Percentiles rank a stretch among this genome's conserved stretches.
Conservation (phyloP, 768 basidiomycete genomes). For the Boletus fagicola region DNA sequence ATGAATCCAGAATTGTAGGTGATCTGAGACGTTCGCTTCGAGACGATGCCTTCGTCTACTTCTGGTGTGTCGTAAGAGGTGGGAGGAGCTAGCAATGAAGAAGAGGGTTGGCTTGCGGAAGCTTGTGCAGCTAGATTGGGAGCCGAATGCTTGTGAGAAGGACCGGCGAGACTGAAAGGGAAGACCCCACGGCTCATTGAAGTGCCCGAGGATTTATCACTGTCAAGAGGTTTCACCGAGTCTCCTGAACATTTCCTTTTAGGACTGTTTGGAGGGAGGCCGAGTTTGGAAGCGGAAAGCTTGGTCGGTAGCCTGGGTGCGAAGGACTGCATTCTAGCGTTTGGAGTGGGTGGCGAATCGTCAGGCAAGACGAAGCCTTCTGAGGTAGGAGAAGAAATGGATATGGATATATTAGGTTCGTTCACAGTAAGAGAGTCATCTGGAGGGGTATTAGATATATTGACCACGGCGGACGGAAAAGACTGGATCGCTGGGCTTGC, state of each 20-base stretch:
- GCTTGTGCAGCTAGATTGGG: conserved; percentile 15
- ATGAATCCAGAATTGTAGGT: conserved; percentile 73
- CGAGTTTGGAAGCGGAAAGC: conserved; percentile 52
- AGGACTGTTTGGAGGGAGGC: conserved; percentile 47
- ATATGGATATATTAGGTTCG: conserved; percentile 44
- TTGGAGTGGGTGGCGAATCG: conserved; percentile 43
- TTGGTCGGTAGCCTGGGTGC: conserved; percentile 72
- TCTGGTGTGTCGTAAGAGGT: conserved; percentile 42
- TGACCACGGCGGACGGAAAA: conserved; percentile 37
- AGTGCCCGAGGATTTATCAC: conserved; percentile 17
- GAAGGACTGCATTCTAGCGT: conserved; percentile 66
- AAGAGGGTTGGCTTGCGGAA: conserved; percentile 37
- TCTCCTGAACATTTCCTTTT: conserved; percentile 53
- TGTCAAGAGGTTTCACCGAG: conserved; percentile 34
- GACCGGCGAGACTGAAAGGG: conserved; percentile 29
- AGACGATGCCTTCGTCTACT: conserved; percentile 35
- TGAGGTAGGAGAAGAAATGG: conserved; percentile 44
- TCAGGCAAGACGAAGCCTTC: conserved; percentile 35
- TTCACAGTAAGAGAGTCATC: conserved; percentile 18
- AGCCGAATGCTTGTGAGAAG: conserved; percentile 29
- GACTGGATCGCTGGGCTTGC: conserved; percentile 39
- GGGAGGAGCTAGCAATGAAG: conserved; percentile 52
- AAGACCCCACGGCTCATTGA: conserved; percentile 27
- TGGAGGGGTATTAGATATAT: conserved; percentile 22
- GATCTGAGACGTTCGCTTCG: conserved; percentile 74